Conservation (phyloP, 139 green algal species). For the Monoraphidium neglectum region DNA sequence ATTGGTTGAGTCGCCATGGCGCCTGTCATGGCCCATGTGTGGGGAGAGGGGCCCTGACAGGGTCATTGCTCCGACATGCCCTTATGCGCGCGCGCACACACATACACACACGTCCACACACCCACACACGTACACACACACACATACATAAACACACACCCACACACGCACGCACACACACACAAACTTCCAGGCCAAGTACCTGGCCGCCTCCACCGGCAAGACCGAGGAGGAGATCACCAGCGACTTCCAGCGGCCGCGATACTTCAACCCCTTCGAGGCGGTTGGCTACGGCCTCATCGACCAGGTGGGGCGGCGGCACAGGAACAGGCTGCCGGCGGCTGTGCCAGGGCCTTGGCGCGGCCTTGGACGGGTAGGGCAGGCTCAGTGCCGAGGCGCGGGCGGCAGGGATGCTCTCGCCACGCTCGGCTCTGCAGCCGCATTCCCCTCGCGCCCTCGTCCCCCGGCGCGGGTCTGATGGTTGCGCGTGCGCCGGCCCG, state of each 20-base stretch:
- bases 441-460: neutral
- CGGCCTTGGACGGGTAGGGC: no score
- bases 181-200: constrained; percentile 49
- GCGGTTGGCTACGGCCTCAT: constrained; percentile 94
- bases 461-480: no score
- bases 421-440: neutral
- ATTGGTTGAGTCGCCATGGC: no score
- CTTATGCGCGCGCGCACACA: neutral
- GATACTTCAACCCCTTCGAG: constrained; percentile 93
- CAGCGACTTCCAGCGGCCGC: constrained; percentile 83
- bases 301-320: constrained; percentile 71
- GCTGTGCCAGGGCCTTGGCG: neutral
- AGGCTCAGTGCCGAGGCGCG: no score
- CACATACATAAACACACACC: neutral
- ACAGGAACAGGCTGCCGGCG: neutral
- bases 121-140: neutral
- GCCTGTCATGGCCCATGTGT: neutral
- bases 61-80: neutral
- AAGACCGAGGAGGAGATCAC: constrained; percentile 83
- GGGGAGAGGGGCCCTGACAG: neutral
- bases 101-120: neutral
- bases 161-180: neutral
- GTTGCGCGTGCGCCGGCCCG: no score
- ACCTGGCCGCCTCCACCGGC: constrained; percentile 79
- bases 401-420: no score